phyloP scores from a whole-genome alignment of 495 filamentous ascomycete species.

The Oleoguttula mirabilis region DNA sequence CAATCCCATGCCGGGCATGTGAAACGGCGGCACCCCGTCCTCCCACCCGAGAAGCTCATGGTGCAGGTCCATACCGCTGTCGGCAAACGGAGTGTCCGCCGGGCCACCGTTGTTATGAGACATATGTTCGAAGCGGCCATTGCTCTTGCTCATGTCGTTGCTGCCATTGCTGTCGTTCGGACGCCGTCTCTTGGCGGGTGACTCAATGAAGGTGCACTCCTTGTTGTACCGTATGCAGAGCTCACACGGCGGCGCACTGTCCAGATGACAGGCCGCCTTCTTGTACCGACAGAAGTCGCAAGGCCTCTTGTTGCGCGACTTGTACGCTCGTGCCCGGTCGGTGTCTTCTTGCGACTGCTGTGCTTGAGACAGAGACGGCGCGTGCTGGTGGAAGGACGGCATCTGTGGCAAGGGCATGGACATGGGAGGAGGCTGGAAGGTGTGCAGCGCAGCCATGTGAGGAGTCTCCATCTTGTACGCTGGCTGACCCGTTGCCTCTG shows the following conservation, averaged over 20 bases:
- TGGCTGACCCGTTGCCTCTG: background rate
- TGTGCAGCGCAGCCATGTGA: constrained; percentile 1
- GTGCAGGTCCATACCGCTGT: constrained; percentile 13
- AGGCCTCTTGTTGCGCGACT: constrained; percentile 19
- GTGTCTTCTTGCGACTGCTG: constrained; percentile 3
- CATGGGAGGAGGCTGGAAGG: constrained; percentile 3
- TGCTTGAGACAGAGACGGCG: background rate
- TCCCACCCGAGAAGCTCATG: constrained; percentile 12
- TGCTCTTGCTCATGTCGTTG: constrained; percentile 5
- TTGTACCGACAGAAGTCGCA: constrained; percentile 20
- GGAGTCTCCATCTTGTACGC: constrained; percentile 7
- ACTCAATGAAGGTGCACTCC: constrained; percentile 19
- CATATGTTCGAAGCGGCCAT: constrained; percentile 8
- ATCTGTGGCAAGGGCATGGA: constrained; percentile 9
- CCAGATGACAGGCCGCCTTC: constrained; percentile 19
- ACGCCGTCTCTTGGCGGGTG: constrained; percentile 15
- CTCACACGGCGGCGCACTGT: constrained; percentile 17
- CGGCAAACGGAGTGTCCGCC: background rate
- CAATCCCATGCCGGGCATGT: constrained; percentile 9
- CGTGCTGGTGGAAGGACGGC: constrained; percentile 4
- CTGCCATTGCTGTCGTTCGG: constrained; percentile 15
- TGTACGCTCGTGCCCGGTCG: constrained; percentile 18
- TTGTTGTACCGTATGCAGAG: constrained; percentile 19
- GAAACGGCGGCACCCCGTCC: constrained; percentile 10
- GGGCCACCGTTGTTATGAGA: background rate